These are phyloP conservation scores for Plasmodium chabaudi DNA, from an alignment of 169 alveolate species.

Conservation along the genomic window DNA sequence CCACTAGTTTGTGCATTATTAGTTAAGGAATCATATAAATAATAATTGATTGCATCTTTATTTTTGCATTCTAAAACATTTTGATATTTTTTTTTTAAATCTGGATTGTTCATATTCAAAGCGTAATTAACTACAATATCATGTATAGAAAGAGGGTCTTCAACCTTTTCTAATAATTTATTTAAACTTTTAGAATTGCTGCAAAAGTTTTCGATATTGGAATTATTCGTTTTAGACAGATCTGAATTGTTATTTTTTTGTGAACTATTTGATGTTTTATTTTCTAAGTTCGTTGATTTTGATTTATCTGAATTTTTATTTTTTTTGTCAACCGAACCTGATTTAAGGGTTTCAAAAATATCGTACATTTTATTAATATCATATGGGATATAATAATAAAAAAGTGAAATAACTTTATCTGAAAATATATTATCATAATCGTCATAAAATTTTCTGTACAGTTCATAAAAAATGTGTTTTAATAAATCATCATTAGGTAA, in stretches of 20 bases:
- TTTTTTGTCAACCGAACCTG: background rate
- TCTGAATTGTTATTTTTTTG: background rate
- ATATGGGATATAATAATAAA: slow-evolving; percentile 22
- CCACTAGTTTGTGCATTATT: slow-evolving; percentile 9
- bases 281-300: background rate
- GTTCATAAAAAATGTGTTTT: slow-evolving; percentile 10
- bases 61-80: slow-evolving; percentile 9
- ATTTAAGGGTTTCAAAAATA: slow-evolving; percentile 10
- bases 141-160: slow-evolving; percentile 7
- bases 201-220: background rate
- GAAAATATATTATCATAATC: slow-evolving; percentile 30
- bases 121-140: slow-evolving; percentile 15
- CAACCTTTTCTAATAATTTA: slow-evolving; percentile 16
- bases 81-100: slow-evolving; percentile 53
- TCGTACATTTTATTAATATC: slow-evolving; percentile 21
- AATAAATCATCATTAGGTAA: slow-evolving; percentile 38
- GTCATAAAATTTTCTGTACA: slow-evolving; percentile 14
- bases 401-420: slow-evolving; percentile 10
- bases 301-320: background rate
- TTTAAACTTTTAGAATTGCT: background rate
- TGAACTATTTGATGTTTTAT: background rate
- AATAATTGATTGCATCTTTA: slow-evolving; percentile 34
- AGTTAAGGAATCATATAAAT: slow-evolving; percentile 14
- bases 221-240: background rate
- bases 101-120: slow-evolving; percentile 20